These are phyloP conservation scores for Yamadazyma oceani DNA, from an alignment of 1,139 yeast species.

Conservation along the genomic window DNA sequence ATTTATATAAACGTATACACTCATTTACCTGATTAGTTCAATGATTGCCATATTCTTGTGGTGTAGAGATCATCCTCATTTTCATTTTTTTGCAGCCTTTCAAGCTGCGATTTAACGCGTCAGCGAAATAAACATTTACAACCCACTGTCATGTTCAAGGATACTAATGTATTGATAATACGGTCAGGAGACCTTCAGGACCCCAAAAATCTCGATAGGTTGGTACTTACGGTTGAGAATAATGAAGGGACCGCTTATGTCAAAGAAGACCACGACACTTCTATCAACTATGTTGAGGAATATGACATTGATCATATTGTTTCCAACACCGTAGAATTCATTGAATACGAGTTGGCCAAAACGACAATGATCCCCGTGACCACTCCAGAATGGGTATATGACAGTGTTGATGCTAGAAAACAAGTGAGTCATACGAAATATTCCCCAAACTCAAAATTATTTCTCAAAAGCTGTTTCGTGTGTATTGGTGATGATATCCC, in stretches of 20 bases:
- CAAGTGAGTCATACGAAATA: constrained; percentile 51
- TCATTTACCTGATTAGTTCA: too few relatives aligned
- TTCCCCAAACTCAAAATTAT: constrained; percentile 69
- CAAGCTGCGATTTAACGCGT: constrained; percentile 9
- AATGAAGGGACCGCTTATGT: constrained; percentile 24
- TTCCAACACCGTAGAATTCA: constrained; percentile 52
- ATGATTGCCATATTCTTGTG: too few relatives aligned
- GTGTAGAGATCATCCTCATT: too few relatives aligned
- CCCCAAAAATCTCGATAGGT: constrained; percentile 21
- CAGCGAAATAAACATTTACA: too few relatives aligned
- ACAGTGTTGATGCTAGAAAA: constrained; percentile 44
- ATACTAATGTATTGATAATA: constrained; percentile 30
- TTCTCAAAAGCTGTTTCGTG: constrained; percentile 61
- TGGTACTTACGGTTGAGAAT: constrained; percentile 19
- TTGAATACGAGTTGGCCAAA: constrained; percentile 51
- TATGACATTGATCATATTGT: constrained; percentile 51
- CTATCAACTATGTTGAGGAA: constrained; percentile 23
- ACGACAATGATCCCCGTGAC: constrained; percentile 69
- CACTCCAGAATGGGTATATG: constrained; percentile 61
- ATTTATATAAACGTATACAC: too few relatives aligned
- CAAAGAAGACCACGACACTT: constrained; percentile 26
- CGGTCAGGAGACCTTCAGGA: constrained; percentile 28
- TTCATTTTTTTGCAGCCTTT: too few relatives aligned
- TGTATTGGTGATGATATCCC: constrained; percentile 62
- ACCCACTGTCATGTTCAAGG: constrained; percentile 19